Percentiles rank a stretch among this genome's conserved stretches.
These are phyloP conservation scores for Globisporangium splendens DNA, from an alignment of 352 stramenopile species.

Conservation along the genomic window DNA sequence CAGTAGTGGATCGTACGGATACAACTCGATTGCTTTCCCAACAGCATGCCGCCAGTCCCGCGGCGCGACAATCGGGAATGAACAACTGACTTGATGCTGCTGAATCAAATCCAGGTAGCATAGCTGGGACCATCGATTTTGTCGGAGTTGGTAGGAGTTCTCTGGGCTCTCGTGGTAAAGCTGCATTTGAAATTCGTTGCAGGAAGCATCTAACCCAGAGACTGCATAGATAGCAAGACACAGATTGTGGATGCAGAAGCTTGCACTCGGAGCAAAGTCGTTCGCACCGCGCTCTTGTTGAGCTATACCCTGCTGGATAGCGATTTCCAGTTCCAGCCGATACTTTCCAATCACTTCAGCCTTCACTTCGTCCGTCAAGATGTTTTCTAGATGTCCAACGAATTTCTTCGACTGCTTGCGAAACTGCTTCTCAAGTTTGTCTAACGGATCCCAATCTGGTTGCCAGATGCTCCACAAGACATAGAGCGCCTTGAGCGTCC, in stretches of 20 bases:
- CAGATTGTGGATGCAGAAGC: slow-evolving; percentile 65
- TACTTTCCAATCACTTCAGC: slow-evolving; percentile 32
- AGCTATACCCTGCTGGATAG: slow-evolving; percentile 24
- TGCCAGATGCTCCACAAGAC: slow-evolving; percentile 37
- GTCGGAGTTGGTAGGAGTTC: slow-evolving; percentile 13
- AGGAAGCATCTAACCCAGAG: slow-evolving; percentile 47
- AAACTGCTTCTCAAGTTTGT: slow-evolving; percentile 31
- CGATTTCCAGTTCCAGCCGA: slow-evolving; percentile 36
- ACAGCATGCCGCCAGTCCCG: slow-evolving; percentile 50
- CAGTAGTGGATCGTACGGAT: slow-evolving; percentile 45
- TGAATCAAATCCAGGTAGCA: slow-evolving; percentile 61
- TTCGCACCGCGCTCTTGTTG: neutral
- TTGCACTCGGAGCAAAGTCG: slow-evolving; percentile 11
- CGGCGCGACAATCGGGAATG: slow-evolving; percentile 39
- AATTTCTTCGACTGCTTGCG: slow-evolving; percentile 20
- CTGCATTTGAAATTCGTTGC: slow-evolving; percentile 33
- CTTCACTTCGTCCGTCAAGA: slow-evolving; percentile 18
- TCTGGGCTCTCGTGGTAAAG: slow-evolving; percentile 5
- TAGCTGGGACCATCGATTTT: slow-evolving; percentile 29
- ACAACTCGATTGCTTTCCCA: slow-evolving; percentile 28
- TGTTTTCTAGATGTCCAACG: slow-evolving; percentile 15
- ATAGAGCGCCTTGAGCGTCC: slow-evolving; percentile 22
- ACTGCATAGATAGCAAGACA: slow-evolving; percentile 49
- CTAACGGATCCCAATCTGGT: slow-evolving; percentile 25
- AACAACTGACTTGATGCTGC: slow-evolving; percentile 32